Percentiles rank a stretch among this genome's conserved stretches.
Conservation (phyloP, 2,329 filamentous ascomycete species). For the Camillea tinctor region DNA sequence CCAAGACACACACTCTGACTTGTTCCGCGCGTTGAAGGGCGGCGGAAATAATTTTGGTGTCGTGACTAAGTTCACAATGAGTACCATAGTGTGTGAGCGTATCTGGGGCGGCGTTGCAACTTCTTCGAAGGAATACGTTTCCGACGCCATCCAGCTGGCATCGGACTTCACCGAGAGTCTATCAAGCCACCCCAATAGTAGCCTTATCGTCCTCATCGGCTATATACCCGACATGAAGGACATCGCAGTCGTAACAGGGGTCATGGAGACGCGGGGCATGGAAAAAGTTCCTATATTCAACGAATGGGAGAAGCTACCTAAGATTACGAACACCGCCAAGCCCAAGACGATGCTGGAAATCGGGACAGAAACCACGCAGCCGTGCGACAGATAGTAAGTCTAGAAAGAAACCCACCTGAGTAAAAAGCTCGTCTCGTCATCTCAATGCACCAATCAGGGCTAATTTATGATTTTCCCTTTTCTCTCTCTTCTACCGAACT, state of each 20-base stretch:
- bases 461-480: not conserved
- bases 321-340: not conserved
- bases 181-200: not conserved
- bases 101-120: slow-evolving; percentile 9
- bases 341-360: not conserved
- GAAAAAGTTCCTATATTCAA: not conserved
- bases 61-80: slow-evolving; percentile 12
- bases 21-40: slow-evolving; percentile 12
- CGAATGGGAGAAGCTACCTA: not conserved
- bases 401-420: not conserved
- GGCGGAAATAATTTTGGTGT: slow-evolving; percentile 17
- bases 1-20: slow-evolving; percentile 1
- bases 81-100: not conserved
- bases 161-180: not conserved
- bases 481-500: too few species aligned
- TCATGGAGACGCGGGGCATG: not conserved
- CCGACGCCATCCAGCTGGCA: not conserved
- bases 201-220: not conserved
- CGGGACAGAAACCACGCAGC: not conserved
- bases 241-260: not conserved
- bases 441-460: not conserved
- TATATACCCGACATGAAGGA: not conserved
- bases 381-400: not conserved
- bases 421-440: not conserved
- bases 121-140: not conserved